These are phyloP conservation scores for Rhazya stricta DNA, from an alignment of 257 asterid genomes.

Conservation along the genomic window DNA sequence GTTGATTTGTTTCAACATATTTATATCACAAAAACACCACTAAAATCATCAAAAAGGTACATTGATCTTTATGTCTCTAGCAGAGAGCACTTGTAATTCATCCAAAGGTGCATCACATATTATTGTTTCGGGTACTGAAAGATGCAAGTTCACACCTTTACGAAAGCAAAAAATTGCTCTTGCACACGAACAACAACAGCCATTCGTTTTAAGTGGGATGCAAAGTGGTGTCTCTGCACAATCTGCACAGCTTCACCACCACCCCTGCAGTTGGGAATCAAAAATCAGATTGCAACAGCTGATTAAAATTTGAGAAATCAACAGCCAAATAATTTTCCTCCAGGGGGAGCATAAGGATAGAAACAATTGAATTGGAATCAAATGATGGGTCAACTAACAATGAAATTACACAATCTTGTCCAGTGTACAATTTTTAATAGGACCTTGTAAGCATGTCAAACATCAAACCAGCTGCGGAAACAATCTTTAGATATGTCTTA, in stretches of 20 bases:
- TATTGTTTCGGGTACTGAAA: neutral
- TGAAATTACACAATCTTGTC: neutral
- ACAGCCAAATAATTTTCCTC: neutral
- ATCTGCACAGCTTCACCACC: conserved; percentile 82
- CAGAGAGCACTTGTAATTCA: neutral
- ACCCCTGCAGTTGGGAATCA: conserved; percentile 56
- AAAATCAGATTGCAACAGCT: conserved; percentile 15
- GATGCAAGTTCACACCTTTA: conserved; percentile 50
- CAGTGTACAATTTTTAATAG: neutral
- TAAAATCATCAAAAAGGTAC: neutral
- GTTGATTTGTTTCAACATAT: neutral
- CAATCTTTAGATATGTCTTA: neutral
- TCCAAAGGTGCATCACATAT: neutral
- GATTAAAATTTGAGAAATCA: conserved; percentile 6
- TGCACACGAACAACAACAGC: conserved; percentile 90
- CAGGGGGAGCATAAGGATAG: neutral
- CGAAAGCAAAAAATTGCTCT: conserved; percentile 85
- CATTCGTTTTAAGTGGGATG: conserved; percentile 95
- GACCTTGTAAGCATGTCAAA: neutral
- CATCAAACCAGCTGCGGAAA: neutral
- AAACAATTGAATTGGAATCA: neutral
- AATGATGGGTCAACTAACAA: neutral
- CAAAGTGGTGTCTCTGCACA: conserved; percentile 97
- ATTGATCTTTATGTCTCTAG: neutral
- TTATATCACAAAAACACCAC: neutral